Percentiles rank a stretch among this genome's conserved stretches.
These are phyloP conservation scores for Rachicladosporium sp. DNA, from an alignment of 2,329 filamentous ascomycete genomes.

Conservation along the genomic window DNA sequence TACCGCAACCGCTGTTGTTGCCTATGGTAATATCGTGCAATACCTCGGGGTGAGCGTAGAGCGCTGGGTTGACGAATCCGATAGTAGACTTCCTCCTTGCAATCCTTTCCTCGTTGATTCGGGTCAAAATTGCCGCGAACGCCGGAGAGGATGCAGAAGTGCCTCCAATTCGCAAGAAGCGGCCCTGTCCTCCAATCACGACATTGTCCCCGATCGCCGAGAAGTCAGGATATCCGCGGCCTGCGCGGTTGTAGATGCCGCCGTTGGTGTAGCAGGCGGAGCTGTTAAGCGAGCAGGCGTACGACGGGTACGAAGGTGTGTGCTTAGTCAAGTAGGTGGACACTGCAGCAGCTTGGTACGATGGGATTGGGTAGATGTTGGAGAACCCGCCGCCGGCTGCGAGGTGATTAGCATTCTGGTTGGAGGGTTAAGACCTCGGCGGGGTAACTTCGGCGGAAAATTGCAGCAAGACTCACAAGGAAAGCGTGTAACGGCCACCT, in stretches of 20 bases:
- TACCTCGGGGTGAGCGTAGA: slow-evolving; percentile 32
- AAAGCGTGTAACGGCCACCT: too few relatives aligned
- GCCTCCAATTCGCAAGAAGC: slow-evolving; percentile 34
- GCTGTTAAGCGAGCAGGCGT: slow-evolving; percentile 7
- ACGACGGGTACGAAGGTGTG: slow-evolving; percentile 26
- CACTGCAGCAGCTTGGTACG: slow-evolving; percentile 35
- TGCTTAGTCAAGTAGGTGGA: slow-evolving; percentile 29
- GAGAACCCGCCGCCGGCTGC: slow-evolving; percentile 35
- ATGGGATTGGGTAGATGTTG: slow-evolving; percentile 36
- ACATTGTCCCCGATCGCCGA: slow-evolving; percentile 22
- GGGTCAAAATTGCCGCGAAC: slow-evolving; percentile 36
- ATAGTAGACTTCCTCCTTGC: slow-evolving; percentile 26
- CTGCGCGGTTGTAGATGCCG: slow-evolving; percentile 22
- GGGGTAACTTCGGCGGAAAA: too few relatives aligned
- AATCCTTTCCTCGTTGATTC: slow-evolving; percentile 30
- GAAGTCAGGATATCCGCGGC: slow-evolving; percentile 36
- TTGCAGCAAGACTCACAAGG: too few relatives aligned
- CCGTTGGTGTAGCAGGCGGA: slow-evolving; percentile 35
- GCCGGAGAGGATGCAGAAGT: slow-evolving; percentile 41
- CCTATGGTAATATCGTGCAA: slow-evolving; percentile 30
- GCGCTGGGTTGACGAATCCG: slow-evolving; percentile 31
- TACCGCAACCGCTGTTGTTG: slow-evolving; percentile 28
- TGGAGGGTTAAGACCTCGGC: too few relatives aligned
- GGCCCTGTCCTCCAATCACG: slow-evolving; percentile 31
- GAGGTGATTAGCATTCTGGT: too few relatives aligned